These are phyloP conservation scores for Fusarium beomiforme DNA, from an alignment of 2,329 filamentous ascomycete species.

Conservation along the genomic window DNA sequence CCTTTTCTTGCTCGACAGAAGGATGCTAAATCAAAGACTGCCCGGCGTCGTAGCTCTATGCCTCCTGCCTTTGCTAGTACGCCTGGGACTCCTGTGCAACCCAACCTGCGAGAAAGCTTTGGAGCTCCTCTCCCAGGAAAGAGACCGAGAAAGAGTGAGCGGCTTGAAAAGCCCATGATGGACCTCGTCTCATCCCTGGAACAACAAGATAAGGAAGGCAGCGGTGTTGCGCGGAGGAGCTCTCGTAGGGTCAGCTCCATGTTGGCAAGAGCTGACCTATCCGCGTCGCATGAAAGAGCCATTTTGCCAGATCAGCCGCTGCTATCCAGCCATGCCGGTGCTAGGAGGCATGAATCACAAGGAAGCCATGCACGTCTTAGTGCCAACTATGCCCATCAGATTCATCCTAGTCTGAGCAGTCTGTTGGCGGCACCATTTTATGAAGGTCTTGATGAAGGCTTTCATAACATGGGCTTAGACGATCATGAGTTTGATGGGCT, in stretches of 20 bases:
- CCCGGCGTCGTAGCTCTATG: conserved; percentile 71
- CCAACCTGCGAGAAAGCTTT: conserved; percentile 80
- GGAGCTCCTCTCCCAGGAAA: conserved; percentile 67
- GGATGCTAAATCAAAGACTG: conserved; percentile 57
- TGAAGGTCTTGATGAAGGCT: conserved; percentile 75
- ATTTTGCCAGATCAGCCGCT: conserved; percentile 77
- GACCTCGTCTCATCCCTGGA: conserved; percentile 78
- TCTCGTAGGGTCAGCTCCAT: conserved; percentile 90
- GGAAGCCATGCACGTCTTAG: conserved; percentile 53
- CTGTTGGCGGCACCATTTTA: conserved; percentile 76
- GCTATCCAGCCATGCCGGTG: conserved; percentile 52
- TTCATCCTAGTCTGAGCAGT: conserved; percentile 66
- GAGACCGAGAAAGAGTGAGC: conserved; percentile 62
- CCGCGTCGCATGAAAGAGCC: conserved; percentile 82
- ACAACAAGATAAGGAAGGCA: conserved; percentile 67
- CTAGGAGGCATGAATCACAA: conserved; percentile 78
- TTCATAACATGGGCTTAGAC: conserved; percentile 77
- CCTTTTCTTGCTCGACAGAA: conserved; percentile 59
- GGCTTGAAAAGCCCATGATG: conserved; percentile 62
- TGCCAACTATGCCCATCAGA: conserved; percentile 56
- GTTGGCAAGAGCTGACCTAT: conserved; percentile 86
- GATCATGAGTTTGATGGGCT: conserved; percentile 78
- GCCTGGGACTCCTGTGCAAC: conserved; percentile 78
- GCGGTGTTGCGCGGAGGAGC: conserved; percentile 65
- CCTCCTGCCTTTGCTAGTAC: conserved; percentile 76